Base-by-base conservation (phyloP, 768 basidiomycete species). In the Suillus subaureus region DNA sequence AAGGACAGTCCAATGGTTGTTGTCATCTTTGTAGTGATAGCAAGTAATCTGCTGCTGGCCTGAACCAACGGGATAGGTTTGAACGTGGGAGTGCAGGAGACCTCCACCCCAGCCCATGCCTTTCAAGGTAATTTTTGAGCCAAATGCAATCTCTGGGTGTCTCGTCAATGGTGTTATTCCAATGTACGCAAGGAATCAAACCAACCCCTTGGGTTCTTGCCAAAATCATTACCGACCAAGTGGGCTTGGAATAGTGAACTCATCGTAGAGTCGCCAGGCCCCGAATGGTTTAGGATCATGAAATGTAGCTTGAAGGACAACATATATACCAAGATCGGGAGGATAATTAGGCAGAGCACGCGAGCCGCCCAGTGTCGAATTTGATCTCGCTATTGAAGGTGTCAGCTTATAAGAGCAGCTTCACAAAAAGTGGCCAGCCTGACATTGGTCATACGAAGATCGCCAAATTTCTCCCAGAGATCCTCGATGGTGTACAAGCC, bases 91-190 rank as follows among this genome's bases (percentile, higher is more conserved):
- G 75, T 99, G 97, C 4, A 99, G 82, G 5, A 99, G 84, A 33
- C 97, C 97, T 61, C 97, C 97, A 18, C 97, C 97, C 84, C 92
- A 99, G 13, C 96, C 97, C 85, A 97, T 93, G 77, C 97, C 99
- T 77, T 99, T 99, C 28, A 99, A 80, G 0, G 97, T 96, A 63
- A 99, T 70, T 74, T 89, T 93, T 26, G 96, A 97, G 21, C 97
- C 97, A 68, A 85, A 89, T 0, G 95, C 96, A 69, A 97, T 80
- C 70, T 99, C 97, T 91, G 73, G 16, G 55, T 62, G 21, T 6
- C 64, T 12, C 16, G 56, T 69, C 12, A 65, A 63, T 33, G 18
- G 66, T 12, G 23, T 57, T 11, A 26, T 60, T 35, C 33, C 43
- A 54, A 8, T 6, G 12, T 52, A 55, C 13, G 37, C 3, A 49